Conservation (phyloP, 768 basidiomycete genomes). For the Suillus ampliporus region DNA sequence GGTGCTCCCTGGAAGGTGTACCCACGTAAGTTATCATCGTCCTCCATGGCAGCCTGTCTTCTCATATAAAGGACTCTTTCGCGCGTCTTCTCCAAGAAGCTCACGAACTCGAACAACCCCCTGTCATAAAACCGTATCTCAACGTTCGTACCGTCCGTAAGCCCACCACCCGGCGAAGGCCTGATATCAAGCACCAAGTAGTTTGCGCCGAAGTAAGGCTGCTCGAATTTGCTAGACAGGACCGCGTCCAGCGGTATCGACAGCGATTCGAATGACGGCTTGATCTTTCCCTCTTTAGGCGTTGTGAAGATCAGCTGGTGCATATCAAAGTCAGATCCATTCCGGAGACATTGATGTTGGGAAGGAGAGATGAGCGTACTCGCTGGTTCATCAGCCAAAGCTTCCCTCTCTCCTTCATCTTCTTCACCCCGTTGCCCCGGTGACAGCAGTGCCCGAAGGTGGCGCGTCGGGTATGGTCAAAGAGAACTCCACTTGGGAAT, state of each 20-base stretch:
- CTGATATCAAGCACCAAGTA: constrained; percentile 69
- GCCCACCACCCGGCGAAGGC: constrained; percentile 68
- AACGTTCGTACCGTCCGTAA: constrained; percentile 64
- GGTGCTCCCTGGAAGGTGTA: constrained; percentile 13
- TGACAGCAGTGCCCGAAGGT: constrained; percentile 45
- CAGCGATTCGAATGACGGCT: constrained; percentile 46
- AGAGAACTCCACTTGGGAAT: constrained; percentile 58
- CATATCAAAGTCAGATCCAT: constrained; percentile 12
- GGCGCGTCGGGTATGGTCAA: constrained; percentile 62
- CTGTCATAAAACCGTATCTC: constrained; percentile 73
- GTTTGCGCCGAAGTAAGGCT: constrained; percentile 75
- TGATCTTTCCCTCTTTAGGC: constrained; percentile 29
- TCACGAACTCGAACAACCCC: constrained; percentile 76
- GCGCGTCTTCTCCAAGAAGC: constrained; percentile 75
- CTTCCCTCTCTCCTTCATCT: constrained; percentile 61
- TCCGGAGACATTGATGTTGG: constrained; percentile 9
- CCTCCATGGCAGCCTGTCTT: constrained; percentile 48
- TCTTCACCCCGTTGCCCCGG: constrained; percentile 63
- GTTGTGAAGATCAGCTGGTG: constrained; percentile 68
- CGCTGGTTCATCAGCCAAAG: constrained; percentile 75
- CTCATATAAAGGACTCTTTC: constrained; percentile 80
- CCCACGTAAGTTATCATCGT: constrained; percentile 38
- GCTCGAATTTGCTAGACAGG: constrained; percentile 73
- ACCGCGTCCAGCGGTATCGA: constrained; percentile 67
- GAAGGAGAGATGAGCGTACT: constrained; percentile 45